Evolutionary conservation across 2,329 filamentous ascomycete genomes (phyloP).

Genomic region (Hypoxylon sp.): DNA sequence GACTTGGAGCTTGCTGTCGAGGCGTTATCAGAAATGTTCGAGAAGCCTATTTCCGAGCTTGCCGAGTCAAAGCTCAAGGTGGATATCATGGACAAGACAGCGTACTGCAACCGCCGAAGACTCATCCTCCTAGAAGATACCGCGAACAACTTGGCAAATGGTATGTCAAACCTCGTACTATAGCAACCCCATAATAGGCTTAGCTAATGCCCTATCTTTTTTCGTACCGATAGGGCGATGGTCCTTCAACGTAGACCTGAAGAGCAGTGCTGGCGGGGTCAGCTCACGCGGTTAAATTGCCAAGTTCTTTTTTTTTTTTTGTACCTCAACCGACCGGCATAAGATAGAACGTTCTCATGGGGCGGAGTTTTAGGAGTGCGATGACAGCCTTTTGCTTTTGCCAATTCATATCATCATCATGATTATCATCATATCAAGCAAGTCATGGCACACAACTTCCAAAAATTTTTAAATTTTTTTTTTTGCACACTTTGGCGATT

Average conservation of each 20-base stretch:
- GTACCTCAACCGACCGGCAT: too few species aligned
- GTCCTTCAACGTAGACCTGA: conserved; percentile 47
- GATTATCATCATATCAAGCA: too few species aligned
- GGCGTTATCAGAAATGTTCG: conserved; percentile 98
- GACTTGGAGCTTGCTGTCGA: conserved; percentile 98
- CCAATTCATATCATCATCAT: conserved; percentile 3
- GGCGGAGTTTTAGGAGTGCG: conserved; percentile 20
- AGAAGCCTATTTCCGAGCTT: conserved; percentile 91
- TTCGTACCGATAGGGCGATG: conserved; percentile 40
- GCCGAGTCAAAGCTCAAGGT: conserved; percentile 90
- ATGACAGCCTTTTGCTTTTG: conserved; percentile 1
- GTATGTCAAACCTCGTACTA: too few species aligned
- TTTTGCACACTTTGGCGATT: too few species aligned
- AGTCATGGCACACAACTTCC: too few species aligned
- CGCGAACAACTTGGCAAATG: conserved; percentile 87
- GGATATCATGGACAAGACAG: conserved; percentile 98
- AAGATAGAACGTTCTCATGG: conserved; percentile 26
- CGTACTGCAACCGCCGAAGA: conserved; percentile 92
- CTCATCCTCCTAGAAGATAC: conserved; percentile 92
- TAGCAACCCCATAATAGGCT: too few species aligned
- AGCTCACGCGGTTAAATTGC: conserved; percentile 29
- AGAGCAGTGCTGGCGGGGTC: conserved; percentile 30
- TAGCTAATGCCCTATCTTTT: conserved; percentile 4
- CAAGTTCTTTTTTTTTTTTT: too few species aligned
- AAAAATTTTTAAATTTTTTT: too few species aligned